Percentiles rank a stretch among this genome's conserved stretches.
These are phyloP conservation scores for Clavispora fructus DNA, from an alignment of 805 yeast genomes.

Conservation along the genomic window DNA sequence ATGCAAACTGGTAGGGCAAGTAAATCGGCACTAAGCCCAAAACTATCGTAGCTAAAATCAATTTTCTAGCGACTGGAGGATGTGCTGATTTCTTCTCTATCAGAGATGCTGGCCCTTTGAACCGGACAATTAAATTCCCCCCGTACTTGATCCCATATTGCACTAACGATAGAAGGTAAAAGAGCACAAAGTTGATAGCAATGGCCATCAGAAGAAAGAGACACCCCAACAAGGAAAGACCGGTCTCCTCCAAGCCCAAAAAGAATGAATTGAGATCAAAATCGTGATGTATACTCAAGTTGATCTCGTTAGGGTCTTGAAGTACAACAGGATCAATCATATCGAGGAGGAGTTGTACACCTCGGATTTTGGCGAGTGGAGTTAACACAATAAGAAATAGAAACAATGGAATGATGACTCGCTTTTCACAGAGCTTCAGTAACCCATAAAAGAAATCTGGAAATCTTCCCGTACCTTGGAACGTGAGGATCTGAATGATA, in stretches of 20 bases:
- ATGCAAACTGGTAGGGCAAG: conserved; percentile 80
- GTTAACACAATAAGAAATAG: conserved; percentile 31
- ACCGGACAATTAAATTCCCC: neutral
- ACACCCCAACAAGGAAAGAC: conserved; percentile 56
- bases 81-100: neutral
- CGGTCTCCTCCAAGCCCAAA: conserved; percentile 59
- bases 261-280: conserved; percentile 52
- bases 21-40: conserved; percentile 48
- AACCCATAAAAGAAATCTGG: conserved; percentile 37
- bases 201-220: conserved; percentile 45
- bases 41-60: conserved; percentile 36
- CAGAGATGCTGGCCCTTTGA: neutral
- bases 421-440: conserved; percentile 16
- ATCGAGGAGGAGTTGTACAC: conserved; percentile 36
- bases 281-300: conserved; percentile 28
- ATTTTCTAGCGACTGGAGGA: neutral
- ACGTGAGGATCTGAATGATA: conserved; percentile 48
- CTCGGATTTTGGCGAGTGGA: conserved; percentile 27
- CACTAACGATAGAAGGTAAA: conserved; percentile 17
- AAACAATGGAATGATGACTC: conserved; percentile 17
- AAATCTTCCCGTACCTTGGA: conserved; percentile 19
- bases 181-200: conserved; percentile 36
- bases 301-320: conserved; percentile 41
- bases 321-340: conserved; percentile 51
- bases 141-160: conserved; percentile 5